Conservation (phyloP, 106 monocot genomes). For the Dendrobium officinale region DNA sequence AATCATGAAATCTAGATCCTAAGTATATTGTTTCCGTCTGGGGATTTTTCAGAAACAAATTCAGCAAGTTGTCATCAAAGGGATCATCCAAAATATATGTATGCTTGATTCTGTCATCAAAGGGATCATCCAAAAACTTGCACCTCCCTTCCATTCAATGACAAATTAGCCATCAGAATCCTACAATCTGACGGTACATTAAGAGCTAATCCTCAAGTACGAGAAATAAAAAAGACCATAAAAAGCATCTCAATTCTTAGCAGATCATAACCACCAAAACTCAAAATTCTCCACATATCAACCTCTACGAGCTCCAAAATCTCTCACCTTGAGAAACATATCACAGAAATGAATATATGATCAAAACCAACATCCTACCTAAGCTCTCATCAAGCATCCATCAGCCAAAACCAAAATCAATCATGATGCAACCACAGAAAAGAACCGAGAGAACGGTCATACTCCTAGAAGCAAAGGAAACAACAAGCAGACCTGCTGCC, state of each 20-base stretch:
- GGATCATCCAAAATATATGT: conserved; percentile 96
- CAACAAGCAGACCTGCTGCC: not conserved
- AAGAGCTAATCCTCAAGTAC: not conserved
- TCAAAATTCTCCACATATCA: not conserved
- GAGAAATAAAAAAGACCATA: not conserved
- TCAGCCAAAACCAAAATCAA: not conserved
- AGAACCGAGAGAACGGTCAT: not conserved
- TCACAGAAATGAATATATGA: not conserved
- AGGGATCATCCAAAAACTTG: not conserved
- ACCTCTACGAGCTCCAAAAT: not conserved
- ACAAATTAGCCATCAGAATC: not conserved
- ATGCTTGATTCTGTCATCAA: conserved; percentile 73
- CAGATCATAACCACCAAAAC: not conserved
- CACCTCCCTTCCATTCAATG: not conserved
- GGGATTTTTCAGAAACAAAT: conserved; percentile 89
- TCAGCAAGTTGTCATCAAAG: conserved; percentile 89
- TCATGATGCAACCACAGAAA: not conserved
- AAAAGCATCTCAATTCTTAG: not conserved
- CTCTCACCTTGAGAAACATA: not conserved
- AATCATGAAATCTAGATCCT: not conserved
- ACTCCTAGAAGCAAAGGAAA: not conserved
- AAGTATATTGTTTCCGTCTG: conserved; percentile 46
- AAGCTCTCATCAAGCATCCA: not conserved
- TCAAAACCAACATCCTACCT: not conserved
- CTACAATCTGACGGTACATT: not conserved